Conservation (phyloP, 1,139 yeast species). For the Candida smagusa region DNA sequence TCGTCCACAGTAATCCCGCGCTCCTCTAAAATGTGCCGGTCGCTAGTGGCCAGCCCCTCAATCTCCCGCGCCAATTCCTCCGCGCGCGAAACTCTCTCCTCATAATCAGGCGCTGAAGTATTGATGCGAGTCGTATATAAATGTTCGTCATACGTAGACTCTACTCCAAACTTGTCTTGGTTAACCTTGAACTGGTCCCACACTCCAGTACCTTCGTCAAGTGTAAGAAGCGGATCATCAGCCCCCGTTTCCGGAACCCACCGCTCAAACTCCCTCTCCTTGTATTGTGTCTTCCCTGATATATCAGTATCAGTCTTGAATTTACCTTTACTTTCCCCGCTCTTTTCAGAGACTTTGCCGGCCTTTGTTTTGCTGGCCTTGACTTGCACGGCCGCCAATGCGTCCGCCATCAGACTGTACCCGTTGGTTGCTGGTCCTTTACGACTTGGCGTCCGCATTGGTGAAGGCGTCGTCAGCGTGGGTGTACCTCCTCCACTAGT, state of each 20-base stretch:
- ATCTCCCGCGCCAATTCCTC: conserved; percentile 80
- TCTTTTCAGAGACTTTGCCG: neutral
- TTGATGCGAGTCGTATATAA: conserved; percentile 85
- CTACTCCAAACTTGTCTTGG: conserved; percentile 83
- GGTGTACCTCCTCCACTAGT: conserved; percentile 12
- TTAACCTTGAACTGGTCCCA: conserved; percentile 98
- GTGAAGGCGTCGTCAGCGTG: neutral
- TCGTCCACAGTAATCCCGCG: conserved; percentile 78
- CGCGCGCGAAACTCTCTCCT: conserved; percentile 64
- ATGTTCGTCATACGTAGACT: conserved; percentile 83
- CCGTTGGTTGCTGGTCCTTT: conserved; percentile 30
- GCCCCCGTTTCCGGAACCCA: conserved; percentile 73
- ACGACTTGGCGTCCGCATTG: conserved; percentile 7
- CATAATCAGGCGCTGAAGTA: conserved; percentile 70
- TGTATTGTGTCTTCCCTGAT: conserved; percentile 42
- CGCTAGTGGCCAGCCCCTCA: conserved; percentile 64
- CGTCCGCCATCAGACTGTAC: conserved; percentile 18
- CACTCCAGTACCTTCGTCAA: conserved; percentile 40
- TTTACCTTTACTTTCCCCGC: conserved; percentile 8
- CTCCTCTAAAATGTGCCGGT: conserved; percentile 86
- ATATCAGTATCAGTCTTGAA: conserved; percentile 89
- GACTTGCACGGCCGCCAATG: conserved; percentile 7
- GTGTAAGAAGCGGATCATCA: conserved; percentile 27
- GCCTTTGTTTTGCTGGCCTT: neutral
- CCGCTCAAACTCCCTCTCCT: conserved; percentile 71